Conservation (phyloP, 2,329 filamentous ascomycete species). For the Fusarium aywerte region DNA sequence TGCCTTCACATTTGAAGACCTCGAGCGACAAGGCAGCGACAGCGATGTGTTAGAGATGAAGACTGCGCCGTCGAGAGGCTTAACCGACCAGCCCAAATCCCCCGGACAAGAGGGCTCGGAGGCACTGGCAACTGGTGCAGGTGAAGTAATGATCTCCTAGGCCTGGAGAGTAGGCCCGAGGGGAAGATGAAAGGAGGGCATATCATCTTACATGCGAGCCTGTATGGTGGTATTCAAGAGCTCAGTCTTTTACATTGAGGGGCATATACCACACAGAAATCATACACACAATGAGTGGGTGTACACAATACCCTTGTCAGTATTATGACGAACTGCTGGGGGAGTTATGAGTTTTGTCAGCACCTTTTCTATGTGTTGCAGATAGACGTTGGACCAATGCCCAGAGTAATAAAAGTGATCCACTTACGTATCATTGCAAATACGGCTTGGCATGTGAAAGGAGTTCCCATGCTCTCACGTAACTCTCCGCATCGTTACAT, state of each 20-base stretch:
- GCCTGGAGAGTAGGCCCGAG: slow-evolving; percentile 9
- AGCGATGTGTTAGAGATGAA: slow-evolving; percentile 62
- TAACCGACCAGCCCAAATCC: slow-evolving; percentile 33
- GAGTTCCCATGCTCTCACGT: neutral
- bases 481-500: slow-evolving; percentile 2
- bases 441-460: slow-evolving; percentile 23
- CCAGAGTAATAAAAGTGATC: slow-evolving; percentile 1
- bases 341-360: neutral
- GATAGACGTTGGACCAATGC: slow-evolving; percentile 2
- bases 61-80: slow-evolving; percentile 47
- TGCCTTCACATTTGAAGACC: slow-evolving; percentile 68
- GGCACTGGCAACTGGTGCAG: slow-evolving; percentile 36
- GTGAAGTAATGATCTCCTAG: slow-evolving; percentile 42
- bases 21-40: slow-evolving; percentile 63
- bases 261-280: slow-evolving; percentile 1
- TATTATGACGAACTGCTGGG: neutral
- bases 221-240: neutral
- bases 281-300: neutral
- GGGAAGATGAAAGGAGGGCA: neutral
- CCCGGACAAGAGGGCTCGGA: slow-evolving; percentile 14
- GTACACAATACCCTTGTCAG: neutral
- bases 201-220: slow-evolving; percentile 16
- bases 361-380: neutral
- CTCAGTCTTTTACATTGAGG: neutral
- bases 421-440: neutral